Percentiles rank a stretch among this genome's conserved stretches.
phyloP scores from a whole-genome alignment of 192 early-diverging fungal species.

The Coemansia pectinata region DNA sequence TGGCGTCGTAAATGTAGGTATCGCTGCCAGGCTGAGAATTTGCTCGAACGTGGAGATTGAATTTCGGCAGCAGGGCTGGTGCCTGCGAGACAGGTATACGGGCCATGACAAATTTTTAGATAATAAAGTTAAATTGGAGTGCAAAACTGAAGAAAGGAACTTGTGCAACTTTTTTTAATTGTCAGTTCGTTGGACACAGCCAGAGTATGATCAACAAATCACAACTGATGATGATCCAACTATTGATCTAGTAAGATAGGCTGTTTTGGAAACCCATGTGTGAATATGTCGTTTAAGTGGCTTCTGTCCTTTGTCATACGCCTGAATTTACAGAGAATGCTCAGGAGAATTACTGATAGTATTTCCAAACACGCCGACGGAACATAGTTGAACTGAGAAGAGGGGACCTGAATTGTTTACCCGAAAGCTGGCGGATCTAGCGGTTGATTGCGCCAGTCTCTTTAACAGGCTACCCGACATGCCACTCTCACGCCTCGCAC shows the following conservation, averaged over 20 bases:
- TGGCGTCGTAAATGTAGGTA: constrained; percentile 41
- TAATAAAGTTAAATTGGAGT: neutral
- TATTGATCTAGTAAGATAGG: neutral
- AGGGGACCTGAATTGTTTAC: neutral
- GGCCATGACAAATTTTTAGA: constrained; percentile 13
- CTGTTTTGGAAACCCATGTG: too few species aligned
- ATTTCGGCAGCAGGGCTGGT: constrained; percentile 37
- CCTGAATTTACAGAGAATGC: neutral
- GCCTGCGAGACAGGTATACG: constrained; percentile 37
- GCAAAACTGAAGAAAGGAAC: neutral
- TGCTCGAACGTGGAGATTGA: constrained; percentile 3
- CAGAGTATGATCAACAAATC: neutral
- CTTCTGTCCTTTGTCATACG: neutral
- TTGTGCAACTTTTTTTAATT: neutral
- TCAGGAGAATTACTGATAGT: neutral
- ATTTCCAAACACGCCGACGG: neutral
- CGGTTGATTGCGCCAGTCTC: neutral
- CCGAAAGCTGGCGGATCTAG: neutral
- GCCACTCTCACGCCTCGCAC: neutral
- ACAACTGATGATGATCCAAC: neutral
- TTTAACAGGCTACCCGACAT: constrained; percentile 1
- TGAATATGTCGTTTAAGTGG: neutral
- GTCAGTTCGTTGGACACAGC: neutral
- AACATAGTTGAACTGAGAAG: neutral
- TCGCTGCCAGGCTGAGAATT: constrained; percentile 17